Evolutionary conservation across 2,329 filamentous ascomycete genomes (phyloP).

Genomic region (Hypoxylon sp.): DNA sequence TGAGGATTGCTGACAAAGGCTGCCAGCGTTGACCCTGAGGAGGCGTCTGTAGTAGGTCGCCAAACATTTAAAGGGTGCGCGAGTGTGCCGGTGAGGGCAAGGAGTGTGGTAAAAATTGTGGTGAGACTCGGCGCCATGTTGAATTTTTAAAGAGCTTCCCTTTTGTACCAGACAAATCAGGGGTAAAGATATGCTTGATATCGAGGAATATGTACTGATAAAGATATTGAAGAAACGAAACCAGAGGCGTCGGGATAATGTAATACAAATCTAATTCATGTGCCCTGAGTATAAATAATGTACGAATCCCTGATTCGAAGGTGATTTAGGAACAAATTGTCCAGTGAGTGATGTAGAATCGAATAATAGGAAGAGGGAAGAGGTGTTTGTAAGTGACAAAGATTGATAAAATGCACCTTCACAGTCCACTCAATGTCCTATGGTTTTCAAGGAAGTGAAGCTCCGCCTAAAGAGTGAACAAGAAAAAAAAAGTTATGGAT

Average conservation of each 20-base stretch:
- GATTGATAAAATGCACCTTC: slow-evolving; percentile 27
- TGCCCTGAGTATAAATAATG: slow-evolving; percentile 1
- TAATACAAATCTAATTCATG: slow-evolving; percentile 17
- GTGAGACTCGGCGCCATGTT: slow-evolving; percentile 53
- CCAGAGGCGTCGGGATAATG: not conserved
- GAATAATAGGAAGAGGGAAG: slow-evolving; percentile 25
- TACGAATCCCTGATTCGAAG: slow-evolving; percentile 40
- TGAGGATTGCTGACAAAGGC: slow-evolving; percentile 67
- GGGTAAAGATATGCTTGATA: slow-evolving; percentile 38
- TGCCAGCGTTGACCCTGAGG: slow-evolving; percentile 52
- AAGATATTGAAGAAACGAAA: slow-evolving; percentile 22
- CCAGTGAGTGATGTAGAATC: slow-evolving; percentile 26
- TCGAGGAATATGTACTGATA: slow-evolving; percentile 28
- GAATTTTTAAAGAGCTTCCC: slow-evolving; percentile 36
- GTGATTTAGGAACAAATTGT: slow-evolving; percentile 16
- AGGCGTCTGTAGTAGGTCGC: slow-evolving; percentile 40
- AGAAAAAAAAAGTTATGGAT: slow-evolving; percentile 28
- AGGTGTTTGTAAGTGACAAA: slow-evolving; percentile 28
- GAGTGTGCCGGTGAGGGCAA: slow-evolving; percentile 49
- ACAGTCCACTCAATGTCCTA: slow-evolving; percentile 31
- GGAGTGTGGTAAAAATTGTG: slow-evolving; percentile 50
- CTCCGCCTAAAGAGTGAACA: slow-evolving; percentile 24
- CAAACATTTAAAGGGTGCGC: slow-evolving; percentile 48
- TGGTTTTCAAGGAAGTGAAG: slow-evolving; percentile 25
- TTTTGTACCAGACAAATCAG: slow-evolving; percentile 50